Percentiles rank a stretch among this genome's conserved stretches.
Evolutionary conservation across 2,329 filamentous ascomycete genomes (phyloP).

Genomic region (Pyrenophora graminea): DNA sequence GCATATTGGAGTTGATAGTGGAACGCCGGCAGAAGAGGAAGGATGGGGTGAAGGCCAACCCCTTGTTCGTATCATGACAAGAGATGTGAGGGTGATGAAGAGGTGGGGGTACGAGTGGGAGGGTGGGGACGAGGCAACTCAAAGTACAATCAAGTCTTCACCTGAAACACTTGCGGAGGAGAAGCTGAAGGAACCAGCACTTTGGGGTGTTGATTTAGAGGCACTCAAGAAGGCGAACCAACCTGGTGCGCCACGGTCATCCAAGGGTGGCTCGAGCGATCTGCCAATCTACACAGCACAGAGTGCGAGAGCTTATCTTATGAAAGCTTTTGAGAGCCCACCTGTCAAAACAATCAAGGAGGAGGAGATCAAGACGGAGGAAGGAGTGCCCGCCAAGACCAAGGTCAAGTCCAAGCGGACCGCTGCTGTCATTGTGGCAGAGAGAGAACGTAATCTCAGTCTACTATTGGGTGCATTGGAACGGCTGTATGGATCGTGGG

Average conservation of each 20-base stretch:
- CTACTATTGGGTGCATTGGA: slow-evolving; percentile 72
- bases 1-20: slow-evolving; percentile 71
- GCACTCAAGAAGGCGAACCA: slow-evolving; percentile 55
- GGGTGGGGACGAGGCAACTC: slow-evolving; percentile 8
- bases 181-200: slow-evolving; percentile 49
- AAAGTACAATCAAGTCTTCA: slow-evolving; percentile 17
- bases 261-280: slow-evolving; percentile 43
- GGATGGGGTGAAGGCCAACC: slow-evolving; percentile 78
- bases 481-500: slow-evolving; percentile 75
- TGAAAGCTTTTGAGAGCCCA: slow-evolving; percentile 62
- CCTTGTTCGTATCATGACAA: slow-evolving; percentile 70
- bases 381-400: slow-evolving; percentile 14
- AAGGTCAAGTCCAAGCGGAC: slow-evolving; percentile 51
- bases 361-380: slow-evolving; percentile 11
- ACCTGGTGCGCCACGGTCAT: slow-evolving; percentile 18
- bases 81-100: slow-evolving; percentile 75
- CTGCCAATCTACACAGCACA: slow-evolving; percentile 78
- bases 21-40: slow-evolving; percentile 68
- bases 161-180: slow-evolving; percentile 22
- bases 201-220: slow-evolving; percentile 65
- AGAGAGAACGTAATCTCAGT: slow-evolving; percentile 72
- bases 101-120: slow-evolving; percentile 68
- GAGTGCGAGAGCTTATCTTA: slow-evolving; percentile 63
- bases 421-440: slow-evolving; percentile 56
- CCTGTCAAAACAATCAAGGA: slow-evolving; percentile 23